These are phyloP conservation scores for Hansenula lynferdii DNA, from an alignment of 1,139 yeast genomes.

Conservation along the genomic window DNA sequence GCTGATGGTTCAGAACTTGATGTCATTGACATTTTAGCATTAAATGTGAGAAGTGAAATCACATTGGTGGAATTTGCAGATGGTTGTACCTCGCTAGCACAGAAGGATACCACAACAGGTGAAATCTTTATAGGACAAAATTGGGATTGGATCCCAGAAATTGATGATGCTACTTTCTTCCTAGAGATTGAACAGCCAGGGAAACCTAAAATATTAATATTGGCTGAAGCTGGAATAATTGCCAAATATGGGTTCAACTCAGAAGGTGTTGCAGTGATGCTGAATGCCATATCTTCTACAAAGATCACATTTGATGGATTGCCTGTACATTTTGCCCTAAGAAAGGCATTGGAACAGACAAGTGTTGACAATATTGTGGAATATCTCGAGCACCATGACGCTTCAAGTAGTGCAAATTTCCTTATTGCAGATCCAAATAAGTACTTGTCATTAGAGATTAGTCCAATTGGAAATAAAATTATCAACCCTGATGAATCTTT, in stretches of 20 bases:
- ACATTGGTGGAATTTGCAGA: constrained; percentile 17
- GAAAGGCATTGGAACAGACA: constrained; percentile 25
- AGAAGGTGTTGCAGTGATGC: constrained; percentile 15
- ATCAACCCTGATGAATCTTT: constrained; percentile 8
- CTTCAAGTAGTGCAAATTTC: constrained; percentile 24
- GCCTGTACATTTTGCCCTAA: constrained; percentile 30
- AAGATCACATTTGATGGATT: constrained; percentile 23
- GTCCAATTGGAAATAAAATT: constrained; percentile 11
- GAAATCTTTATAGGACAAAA: constrained; percentile 17
- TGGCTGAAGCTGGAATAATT: constrained; percentile 22
- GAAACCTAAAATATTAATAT: constrained; percentile 14
- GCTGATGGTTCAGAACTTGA: constrained; percentile 15
- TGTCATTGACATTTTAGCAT: constrained; percentile 15
- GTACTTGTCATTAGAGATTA: constrained; percentile 14
- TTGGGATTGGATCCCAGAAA: constrained; percentile 23
- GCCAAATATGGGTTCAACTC: constrained; percentile 21
- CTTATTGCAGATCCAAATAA: constrained; percentile 21
- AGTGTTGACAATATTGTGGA: constrained; percentile 24
- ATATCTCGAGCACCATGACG: constrained; percentile 18
- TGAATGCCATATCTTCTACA: constrained; percentile 16
- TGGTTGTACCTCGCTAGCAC: constrained; percentile 20
- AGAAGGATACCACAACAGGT: constrained; percentile 7
- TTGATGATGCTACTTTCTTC: constrained; percentile 15
- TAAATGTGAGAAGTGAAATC: constrained; percentile 20
- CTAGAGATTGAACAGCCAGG: constrained; percentile 13